Evolutionary conservation across 352 stramenopile species (phyloP).

Genomic region (Phytopythium boreale): DNA sequence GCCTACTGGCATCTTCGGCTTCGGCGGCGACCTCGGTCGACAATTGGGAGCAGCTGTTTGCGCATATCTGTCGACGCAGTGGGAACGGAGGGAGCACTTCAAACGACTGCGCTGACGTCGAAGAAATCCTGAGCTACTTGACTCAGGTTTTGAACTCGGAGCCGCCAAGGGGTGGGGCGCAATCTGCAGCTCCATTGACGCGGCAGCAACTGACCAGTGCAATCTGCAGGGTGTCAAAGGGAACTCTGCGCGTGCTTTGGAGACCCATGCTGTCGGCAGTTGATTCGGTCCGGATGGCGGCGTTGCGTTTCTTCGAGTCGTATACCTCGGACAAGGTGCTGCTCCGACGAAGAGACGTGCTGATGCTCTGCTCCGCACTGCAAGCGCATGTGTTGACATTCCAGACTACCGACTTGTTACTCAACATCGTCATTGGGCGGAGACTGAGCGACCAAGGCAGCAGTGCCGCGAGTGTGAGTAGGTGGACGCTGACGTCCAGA

Average conservation of each 20-base stretch:
- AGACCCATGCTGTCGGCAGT: conserved; percentile 44
- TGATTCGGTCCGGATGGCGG: conserved; percentile 52
- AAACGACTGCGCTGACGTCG: conserved; percentile 40
- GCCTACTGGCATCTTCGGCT: conserved; percentile 45
- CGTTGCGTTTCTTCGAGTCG: conserved; percentile 61
- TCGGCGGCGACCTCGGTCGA: conserved; percentile 21
- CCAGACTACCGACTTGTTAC: conserved; percentile 40
- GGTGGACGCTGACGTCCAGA: background rate
- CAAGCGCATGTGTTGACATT: conserved; percentile 52
- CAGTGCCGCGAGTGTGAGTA: background rate
- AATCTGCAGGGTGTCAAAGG: conserved; percentile 56
- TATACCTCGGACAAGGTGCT: conserved; percentile 68
- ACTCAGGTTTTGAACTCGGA: conserved; percentile 37
- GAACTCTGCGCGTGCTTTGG: conserved; percentile 64
- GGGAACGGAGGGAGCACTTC: conserved; percentile 14
- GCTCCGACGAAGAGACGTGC: conserved; percentile 51
- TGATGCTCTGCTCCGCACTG: conserved; percentile 57
- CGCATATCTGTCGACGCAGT: conserved; percentile 55
- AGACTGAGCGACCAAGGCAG: conserved; percentile 8
- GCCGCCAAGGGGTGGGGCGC: conserved; percentile 15
- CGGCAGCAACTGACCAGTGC: conserved; percentile 30
- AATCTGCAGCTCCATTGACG: conserved; percentile 14
- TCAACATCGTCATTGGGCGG: conserved; percentile 64
- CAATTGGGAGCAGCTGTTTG: conserved; percentile 68
- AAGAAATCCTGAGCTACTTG: conserved; percentile 66